Evolutionary conservation across 495 filamentous ascomycete species (phyloP), one percentile per base, ranked within the genome.

Genomic region (Neurospora sublineolata): DNA sequence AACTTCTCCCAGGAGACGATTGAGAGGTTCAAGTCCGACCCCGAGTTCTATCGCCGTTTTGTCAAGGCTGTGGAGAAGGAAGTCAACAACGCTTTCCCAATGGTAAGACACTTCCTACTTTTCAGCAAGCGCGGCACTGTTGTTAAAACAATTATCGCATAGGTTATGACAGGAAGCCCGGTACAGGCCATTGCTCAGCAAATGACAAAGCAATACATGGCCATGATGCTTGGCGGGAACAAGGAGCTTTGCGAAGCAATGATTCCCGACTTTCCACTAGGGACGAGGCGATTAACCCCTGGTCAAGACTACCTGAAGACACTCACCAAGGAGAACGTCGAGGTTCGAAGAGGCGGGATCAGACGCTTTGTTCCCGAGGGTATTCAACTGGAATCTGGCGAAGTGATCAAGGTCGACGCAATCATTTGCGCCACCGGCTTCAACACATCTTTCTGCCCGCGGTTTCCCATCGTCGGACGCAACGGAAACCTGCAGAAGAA

Each of bases 391-490:
- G 81, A 81, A 12, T 86, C 88, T 11, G 88, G 88, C 39, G 78
- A 83, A 12, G 78, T 87, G 42, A 76, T 89, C 41, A 79, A 86
- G 68, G 83, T 88, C 4, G 89, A 92, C 72, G 84, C 83, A 9
- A 84, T 89, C n/a, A 85, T 93, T 74, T 93, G 91, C 76, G 87
- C 91, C 3, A 93, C 91, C 0, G 91, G 91, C 7, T 91, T 89
- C 60, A 87, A 92, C 70, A 81, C 77, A 6, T 87, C 89, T 23
- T 86, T 90, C 73, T 79, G 83, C 12, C 89, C 89, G 0, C 86
- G 86, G 4, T 91, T 91, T 73, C 84, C 87, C 3, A 82, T 91
- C 70, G 79, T 87, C 23, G 85, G 86, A 16, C 81, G 86, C 67
- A 79, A 83, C 8, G 81, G 88, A 10, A 84, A 85, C 68, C 76